A percentile compares a stretch with the other conserved stretches of the same genome.
Evolutionary conservation across 768 basidiomycete species (phyloP).

Genomic region (Calocera cornea): DNA sequence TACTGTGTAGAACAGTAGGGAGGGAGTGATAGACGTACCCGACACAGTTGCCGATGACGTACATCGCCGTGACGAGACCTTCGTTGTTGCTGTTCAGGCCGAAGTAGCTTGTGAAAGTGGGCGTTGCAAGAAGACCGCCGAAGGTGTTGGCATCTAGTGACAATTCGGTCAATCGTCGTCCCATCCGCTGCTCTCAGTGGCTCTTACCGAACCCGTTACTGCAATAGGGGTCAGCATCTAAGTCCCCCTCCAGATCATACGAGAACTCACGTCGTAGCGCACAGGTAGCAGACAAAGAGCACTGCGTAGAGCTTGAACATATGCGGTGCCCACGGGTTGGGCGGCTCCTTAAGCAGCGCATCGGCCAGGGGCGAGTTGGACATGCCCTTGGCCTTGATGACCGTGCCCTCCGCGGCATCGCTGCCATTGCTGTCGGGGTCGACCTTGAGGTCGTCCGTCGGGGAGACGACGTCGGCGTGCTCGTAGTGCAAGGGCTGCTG

Average conservation of each 20-base stretch:
- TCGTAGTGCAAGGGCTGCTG: neutral
- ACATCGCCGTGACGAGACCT: conserved; percentile 21
- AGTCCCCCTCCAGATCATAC: neutral
- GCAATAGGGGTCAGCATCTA: neutral
- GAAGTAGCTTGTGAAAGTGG: conserved; percentile 19
- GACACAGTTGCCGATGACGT: conserved; percentile 16
- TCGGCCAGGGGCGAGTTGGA: conserved; percentile 6
- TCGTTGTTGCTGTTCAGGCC: conserved; percentile 18
- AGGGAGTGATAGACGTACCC: neutral
- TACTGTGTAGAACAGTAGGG: neutral
- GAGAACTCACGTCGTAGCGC: conserved; percentile 14
- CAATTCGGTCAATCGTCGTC: neutral
- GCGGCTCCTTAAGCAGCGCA: conserved; percentile 11
- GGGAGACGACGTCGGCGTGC: neutral
- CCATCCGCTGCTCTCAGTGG: neutral
- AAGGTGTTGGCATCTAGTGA: conserved; percentile 22
- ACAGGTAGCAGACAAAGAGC: conserved; percentile 21
- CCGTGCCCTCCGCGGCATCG: neutral
- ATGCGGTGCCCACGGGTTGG: conserved; percentile 5
- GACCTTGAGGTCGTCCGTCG: neutral
- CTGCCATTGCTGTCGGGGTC: neutral
- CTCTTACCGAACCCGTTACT: neutral
- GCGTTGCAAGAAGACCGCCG: conserved; percentile 21
- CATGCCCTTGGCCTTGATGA: neutral
- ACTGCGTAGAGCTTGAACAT: conserved; percentile 10